Evolutionary conservation across 75 land plant species (phyloP), one percentile per base, ranked within the genome.

Genomic region (Larix kaempferi): DNA sequence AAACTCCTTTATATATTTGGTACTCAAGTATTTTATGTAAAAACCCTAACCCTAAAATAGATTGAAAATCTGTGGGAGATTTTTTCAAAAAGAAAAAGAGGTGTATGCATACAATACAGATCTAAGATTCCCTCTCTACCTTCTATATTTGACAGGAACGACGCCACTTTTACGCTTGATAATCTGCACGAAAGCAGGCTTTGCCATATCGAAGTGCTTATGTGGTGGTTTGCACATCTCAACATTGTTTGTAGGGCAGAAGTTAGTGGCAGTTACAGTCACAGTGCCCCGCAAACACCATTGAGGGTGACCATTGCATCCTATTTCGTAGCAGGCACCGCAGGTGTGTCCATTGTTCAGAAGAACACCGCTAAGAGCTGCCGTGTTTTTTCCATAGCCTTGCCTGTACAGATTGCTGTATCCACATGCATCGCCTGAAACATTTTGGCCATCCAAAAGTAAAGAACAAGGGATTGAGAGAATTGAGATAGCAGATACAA

Each of bases 151-250:
- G 57, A 93, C 84, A 29, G 89, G 89, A 85, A 93, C 83, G 77
- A 80, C 85, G 15, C 85, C 91, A 41, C 81, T 91, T 57, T 85
- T 85, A 86, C 88, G 89, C 55, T 85, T 65, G 17, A 91, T 93
- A 55, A 91, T 89, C 83, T 85, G 86, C 81, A 86, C 87, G 44
- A 86, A 93, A 8, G 95, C 93, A 60, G 88, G 76, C 57, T 85
- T 86, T 52, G 89, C 88, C 76, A 89, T 73, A 13, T 85, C 78
- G 65, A 87, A 82, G 64, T 86, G 91, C 66, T 73, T 56, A 26
- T 80, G 84, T n/a, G 91, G 95, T n/a, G 86, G 88, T 76, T 91
- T 93, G 77, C 95, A 91, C 59, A 78, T 74, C 33, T 88, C 91
- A 19, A 83, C 91, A 74, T 87, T 87, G 75, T 86, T 86, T 2